Conservation (phyloP, 805 yeast species). For the Candida patagonica region DNA sequence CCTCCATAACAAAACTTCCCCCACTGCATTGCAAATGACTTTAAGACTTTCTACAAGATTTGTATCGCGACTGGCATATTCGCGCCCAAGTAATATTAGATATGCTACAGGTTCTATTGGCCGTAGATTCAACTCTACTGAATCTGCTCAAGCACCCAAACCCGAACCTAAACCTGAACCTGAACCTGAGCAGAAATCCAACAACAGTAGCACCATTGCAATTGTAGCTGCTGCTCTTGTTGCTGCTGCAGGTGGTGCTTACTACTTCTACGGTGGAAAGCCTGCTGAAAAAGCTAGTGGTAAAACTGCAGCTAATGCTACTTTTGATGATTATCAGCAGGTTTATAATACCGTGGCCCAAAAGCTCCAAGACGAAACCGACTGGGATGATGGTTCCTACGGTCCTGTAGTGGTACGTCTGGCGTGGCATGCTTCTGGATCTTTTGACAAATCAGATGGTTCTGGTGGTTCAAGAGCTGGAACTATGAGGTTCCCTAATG, state of each 20-base stretch:
- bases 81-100: too few species aligned
- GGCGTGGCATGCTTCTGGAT: slow-evolving; percentile 80
- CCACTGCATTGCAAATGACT: too few species aligned
- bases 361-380: slow-evolving; percentile 35
- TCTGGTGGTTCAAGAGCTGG: slow-evolving; percentile 55
- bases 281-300: slow-evolving; percentile 24
- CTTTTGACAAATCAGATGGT: slow-evolving; percentile 44
- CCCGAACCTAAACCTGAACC: background rate
- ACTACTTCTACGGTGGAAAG: slow-evolving; percentile 25
- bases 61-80: too few species aligned
- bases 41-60: too few species aligned
- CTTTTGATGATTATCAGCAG: slow-evolving; percentile 49
- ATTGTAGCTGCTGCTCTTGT: slow-evolving; percentile 14
- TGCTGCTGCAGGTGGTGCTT: slow-evolving; percentile 24
- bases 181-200: background rate
- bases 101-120: too few species aligned
- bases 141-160: background rate
- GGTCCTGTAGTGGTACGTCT: slow-evolving; percentile 68
- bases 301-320: background rate
- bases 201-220: slow-evolving; percentile 8
- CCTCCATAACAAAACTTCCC: too few species aligned
- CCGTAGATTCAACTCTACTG: background rate
- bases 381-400: slow-evolving; percentile 56
- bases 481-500: slow-evolving; percentile 46
- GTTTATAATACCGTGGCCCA: slow-evolving; percentile 72